Evolutionary conservation across 2,329 filamentous ascomycete genomes (phyloP), one percentile per base, ranked within the genome.

Genomic region (Chaetomium sp.): DNA sequence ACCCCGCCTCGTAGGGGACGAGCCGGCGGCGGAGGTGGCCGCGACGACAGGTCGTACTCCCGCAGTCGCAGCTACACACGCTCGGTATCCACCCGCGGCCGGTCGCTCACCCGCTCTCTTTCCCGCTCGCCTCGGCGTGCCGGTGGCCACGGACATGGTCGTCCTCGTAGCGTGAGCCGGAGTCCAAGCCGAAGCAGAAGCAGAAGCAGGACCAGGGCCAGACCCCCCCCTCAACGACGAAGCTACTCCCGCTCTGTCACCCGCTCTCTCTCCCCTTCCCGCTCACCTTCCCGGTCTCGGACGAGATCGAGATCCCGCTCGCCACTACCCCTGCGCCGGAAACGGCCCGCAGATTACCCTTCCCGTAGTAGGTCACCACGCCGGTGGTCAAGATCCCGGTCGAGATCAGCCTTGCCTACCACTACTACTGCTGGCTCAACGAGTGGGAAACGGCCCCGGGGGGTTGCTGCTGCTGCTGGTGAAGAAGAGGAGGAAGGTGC

Each of bases 41-140:
- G 19, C 34, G 48, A 50, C n/a, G 55, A 53, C 44, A 54, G 59
- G 38, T 65, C 64, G 12, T 63, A 63, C 46, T 61, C 58, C 41
- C 62, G 60, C 32, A 59, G 60, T 53, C 57, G 61, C 42, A 63
- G 61, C 48, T 63, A 62, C 50, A 57, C 61, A 5, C 61, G 61
- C 52, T 61, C 59, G 36, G 19, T 61, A 55, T 61, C 59, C 0
- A 42, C 46, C 5, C 33, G 11, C 45, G 47, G 55, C 32, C 35
- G 55, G 8, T 59, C 59, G 5, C 53, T 40, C 37, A 58, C 60
- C 7, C 56, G 55, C 14, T 62, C 57, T 47, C 12, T 60, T 11
- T 38, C 48, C 62, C 32, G 55, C 50, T n/a, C 35, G 55, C 14
- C 57, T 48, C 9, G 27, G 14, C 6, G 43, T 9, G 7, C 19